A percentile compares a stretch with the other conserved stretches of the same genome.
Conservation (phyloP, 2,329 filamentous ascomycete species). For the Tolypocladium nubicola region DNA sequence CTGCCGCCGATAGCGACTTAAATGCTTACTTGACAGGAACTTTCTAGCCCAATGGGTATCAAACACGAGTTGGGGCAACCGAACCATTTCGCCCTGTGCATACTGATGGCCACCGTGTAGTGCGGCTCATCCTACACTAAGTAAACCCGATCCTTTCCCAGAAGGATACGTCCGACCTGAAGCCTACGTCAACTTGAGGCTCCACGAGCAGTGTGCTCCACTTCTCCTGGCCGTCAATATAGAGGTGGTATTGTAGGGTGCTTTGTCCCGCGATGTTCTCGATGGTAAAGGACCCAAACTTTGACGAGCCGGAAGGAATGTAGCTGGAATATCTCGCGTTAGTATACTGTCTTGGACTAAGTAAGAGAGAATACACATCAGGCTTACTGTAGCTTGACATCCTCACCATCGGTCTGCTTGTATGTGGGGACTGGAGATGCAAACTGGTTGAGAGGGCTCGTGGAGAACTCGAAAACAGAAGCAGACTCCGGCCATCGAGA, state of each 20-base stretch:
- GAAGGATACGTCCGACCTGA: constrained; percentile 25
- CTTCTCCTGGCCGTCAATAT: constrained; percentile 66
- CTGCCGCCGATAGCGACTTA: not conserved
- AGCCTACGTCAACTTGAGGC: constrained; percentile 18
- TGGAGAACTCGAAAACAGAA: constrained; percentile 82
- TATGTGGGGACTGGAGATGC: constrained; percentile 82
- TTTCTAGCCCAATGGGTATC: not conserved
- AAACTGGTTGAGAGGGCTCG: constrained; percentile 87
- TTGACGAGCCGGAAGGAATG: constrained; percentile 74
- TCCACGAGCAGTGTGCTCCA: constrained; percentile 58
- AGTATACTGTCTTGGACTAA: not conserved
- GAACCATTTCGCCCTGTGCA: not conserved
- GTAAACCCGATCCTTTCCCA: constrained; percentile 31
- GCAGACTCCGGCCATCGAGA: constrained; percentile 53
- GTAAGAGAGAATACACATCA: constrained; percentile 10
- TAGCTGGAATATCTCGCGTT: constrained; percentile 38
- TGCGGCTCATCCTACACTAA: not conserved
- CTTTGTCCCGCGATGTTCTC: constrained; percentile 55
- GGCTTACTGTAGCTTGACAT: constrained; percentile 71
- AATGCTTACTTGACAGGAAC: not conserved
- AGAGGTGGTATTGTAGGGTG: constrained; percentile 69
- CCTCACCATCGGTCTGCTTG: constrained; percentile 66
- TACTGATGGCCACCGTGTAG: not conserved
- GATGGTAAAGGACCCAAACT: constrained; percentile 69
- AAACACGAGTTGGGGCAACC: not conserved